Evolutionary conservation across 83 land plant species (phyloP), one percentile per base, ranked within the genome.

Genomic region (Picea engelmannii): DNA sequence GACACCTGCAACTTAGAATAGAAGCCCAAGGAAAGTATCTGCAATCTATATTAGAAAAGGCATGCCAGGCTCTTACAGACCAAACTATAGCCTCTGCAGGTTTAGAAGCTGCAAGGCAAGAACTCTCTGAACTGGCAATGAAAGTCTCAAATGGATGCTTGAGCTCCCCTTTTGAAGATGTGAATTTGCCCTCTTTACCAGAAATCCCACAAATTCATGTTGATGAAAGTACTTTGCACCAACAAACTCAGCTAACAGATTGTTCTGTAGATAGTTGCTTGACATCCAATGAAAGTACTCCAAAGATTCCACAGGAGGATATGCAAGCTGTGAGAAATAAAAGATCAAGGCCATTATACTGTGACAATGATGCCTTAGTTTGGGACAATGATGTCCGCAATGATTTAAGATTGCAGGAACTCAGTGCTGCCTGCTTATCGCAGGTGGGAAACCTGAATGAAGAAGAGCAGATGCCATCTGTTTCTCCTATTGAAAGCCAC

Each of bases 1-100:
- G 88, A 5, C 92, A 75, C 84, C 86, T 93, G 23, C 93, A 93
- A 58, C 79, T 89, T 7, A 87, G 92, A 44, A 89, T 89, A 62
- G 93, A 93, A 76, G 95, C 93, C 0, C 93, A 93, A 71, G 90
- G 88, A 76, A 93, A 91, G 81, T 93, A 93, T 78, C 82, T 93
- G 18, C 92, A 93, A 68, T 85, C 89, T 24, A 93, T 91, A 78
- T 85, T 93, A 15, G 95, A 93, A 67, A 89, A 88, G 60, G 95
- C 95, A 6, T 89, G 90, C 79, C 85, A 82, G 44, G 85, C 85
- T 64, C 85, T 93, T 25, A 81, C 78, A 31, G 89, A 86, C 15
- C 92, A 88, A 58, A 81, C 82, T 60, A 79, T 78, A 21, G 89
- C 85, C 9, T 55, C 91, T 23, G 83, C 85, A 24, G 91, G 86